Evolutionary conservation across 352 stramenopile species (phyloP), one percentile per base, ranked within the genome.

Genomic region (Phytophthora agathidicida): DNA sequence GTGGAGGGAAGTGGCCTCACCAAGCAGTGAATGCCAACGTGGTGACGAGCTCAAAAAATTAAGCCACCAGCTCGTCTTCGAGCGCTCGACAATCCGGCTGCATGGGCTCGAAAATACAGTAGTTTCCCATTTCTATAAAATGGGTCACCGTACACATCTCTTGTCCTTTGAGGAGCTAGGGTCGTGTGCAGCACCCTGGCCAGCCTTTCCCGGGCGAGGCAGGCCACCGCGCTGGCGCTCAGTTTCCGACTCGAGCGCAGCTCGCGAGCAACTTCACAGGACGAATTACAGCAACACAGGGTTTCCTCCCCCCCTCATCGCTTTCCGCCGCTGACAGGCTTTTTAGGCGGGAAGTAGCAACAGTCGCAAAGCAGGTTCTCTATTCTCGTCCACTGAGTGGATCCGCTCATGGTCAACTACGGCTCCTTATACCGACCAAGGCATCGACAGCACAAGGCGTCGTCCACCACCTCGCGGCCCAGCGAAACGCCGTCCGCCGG

Each of bases 401-500:
- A 66, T 59, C 43, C 43, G 16, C 30, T 26, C 26, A 75, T 75
- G 67, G 67, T 72, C 38, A 63, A 68, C 39, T 73, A 73, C 48
- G 67, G 67, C 7, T 71, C 62, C n/a, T 48, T 75, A 22, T 72
- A 75, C 37, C 62, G 67, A 5, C 62, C 62, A 9, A 44, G 53
- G 5, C 50, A 72, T 27, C 64, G 61, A 11, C 48, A 49, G 46
- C 46, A 68, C 56, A 71, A 71, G 39, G 59, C 47, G 46, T 33
- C 56, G 31, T 60, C 50, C 39, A 63, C 51, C 17, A 35, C 60
- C 10, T 62, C 59, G 23, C 51, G 61, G 8, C 27, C 50, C 6
- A 72, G 56, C 26, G 61, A 75, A 1, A 53, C 61, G 0, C 33
- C 49, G n/a, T 68, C 66, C 28, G 43, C 44, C 16, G 48, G 37